Base-by-base conservation (phyloP, 2,329 filamentous ascomycete genomes). In the Macrophomina phaseolina region DNA sequence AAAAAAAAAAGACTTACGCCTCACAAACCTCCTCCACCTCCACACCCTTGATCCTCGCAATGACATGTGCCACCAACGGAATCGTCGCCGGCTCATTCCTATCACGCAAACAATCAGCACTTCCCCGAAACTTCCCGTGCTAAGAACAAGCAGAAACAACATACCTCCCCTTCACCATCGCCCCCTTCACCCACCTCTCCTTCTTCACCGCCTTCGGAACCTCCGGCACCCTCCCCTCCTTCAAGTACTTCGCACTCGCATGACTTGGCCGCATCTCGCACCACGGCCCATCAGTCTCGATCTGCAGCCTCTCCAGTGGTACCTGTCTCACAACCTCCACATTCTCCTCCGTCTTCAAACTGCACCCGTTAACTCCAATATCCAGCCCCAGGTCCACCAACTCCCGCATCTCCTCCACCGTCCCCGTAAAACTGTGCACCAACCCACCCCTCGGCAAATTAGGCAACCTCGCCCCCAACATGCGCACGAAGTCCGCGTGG, bases 211-310 rank as follows among this genome's bases (percentile, higher is more conserved):
- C 85, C 79, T 91, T 96, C 72, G 90, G 95, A 40, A 92, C 81
- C 63, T 88, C 84, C 0, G 90, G 90, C 1, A 91, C 87, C n/a
- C n/a, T 11, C 30, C 16, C 58, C 62, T 90, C 89, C 5, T 88
- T 83, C 70, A 91, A 79, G 70, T 90, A 91, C 78, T 90, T 90
- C 73, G 90, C 91, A 2, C 92, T 93, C 36, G 94, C 93, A 80
- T 99, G 94, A 36, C 88, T 56, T 9, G 63, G 63, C 40, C 63
- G 63, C 63, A 65, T 65, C 78, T 99, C 95, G 52, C 66, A 67
- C 87, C 95, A 99, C 3, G 95, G 95, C 2, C 95, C 95, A 76
- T 99, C 95, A 0, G 95, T 99, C 84, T 99, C 95, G 56, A 99
- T 88, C 86, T 98, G 96, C 64, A 99, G 79, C 55, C 90, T 82